Evolutionary conservation across 768 basidiomycete species (phyloP), one percentile per base, ranked within the genome.

Genomic region (Suillus subluteus): DNA sequence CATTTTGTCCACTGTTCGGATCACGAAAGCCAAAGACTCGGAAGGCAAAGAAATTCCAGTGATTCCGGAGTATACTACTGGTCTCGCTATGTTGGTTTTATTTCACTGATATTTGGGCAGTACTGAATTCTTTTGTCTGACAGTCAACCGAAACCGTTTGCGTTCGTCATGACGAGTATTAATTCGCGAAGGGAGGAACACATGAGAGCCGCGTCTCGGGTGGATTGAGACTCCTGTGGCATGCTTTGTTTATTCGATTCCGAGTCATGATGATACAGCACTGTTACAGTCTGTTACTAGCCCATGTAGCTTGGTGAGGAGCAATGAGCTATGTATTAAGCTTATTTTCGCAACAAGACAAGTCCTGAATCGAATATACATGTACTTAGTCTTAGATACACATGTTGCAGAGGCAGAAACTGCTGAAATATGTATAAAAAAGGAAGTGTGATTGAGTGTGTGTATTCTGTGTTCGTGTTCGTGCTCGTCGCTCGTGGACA

Each of bases 371-470:
- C 61, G 18, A 63, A 46, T 68, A 38, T 72, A 65, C 59, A 32
- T 62, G 62, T 61, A 35, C 35, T 35, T 35, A 62, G 8, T 11
- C 40, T 35, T 26, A 26, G 26, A 64, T 26, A 48, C 62, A 70
- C 18, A 73, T 15, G 50, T 67, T 62, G 40, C 68, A 92, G 91
- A 89, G 89, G 11, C 86, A 82, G 68, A 91, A 92, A 63, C 74
- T 93, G 65, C 73, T 93, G 68, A 85, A 80, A 74, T 93, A 86
- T 71, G 83, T 83, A 32, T 76, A 38, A 38, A 38, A 11, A 38
- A 37, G 37, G 38, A 38, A 40, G 40, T 15, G 15, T 41, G 92
- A 7, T 75, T 91, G 66, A 84, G 88, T 59, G 71, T 26, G 21
- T n/a, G 26, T 58, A 21, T 30, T 64, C 13, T 55, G 40, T 41